Conservation (phyloP, 2,329 filamentous ascomycete species). For the Diaporthe eres region DNA sequence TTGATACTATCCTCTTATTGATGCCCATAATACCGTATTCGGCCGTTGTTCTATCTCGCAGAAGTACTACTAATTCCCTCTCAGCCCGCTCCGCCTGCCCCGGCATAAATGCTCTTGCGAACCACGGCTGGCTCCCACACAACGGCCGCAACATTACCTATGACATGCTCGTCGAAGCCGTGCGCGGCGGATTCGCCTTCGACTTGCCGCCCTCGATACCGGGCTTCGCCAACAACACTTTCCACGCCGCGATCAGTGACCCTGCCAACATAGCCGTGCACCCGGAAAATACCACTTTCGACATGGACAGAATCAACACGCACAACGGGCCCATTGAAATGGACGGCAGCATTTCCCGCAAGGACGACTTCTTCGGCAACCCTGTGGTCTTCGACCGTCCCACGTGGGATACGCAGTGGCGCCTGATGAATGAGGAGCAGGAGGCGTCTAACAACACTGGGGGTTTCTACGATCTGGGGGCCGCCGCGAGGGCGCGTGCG, state of each 20-base stretch:
- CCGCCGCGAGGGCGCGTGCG: slow-evolving; percentile 26
- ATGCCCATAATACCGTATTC: too few species aligned
- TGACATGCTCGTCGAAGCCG: slow-evolving; percentile 19
- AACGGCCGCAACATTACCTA: slow-evolving; percentile 32
- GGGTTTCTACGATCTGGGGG: slow-evolving; percentile 1
- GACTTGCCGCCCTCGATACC: background rate
- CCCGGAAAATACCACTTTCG: background rate
- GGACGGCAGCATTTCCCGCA: slow-evolving; percentile 30
- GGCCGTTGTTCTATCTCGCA: background rate
- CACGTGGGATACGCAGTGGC: slow-evolving; percentile 28
- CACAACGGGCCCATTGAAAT: slow-evolving; percentile 30
- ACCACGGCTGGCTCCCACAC: slow-evolving; percentile 32
- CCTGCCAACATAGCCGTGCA: slow-evolving; percentile 20
- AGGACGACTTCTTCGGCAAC: slow-evolving; percentile 33
- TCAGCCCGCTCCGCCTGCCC: slow-evolving; percentile 34
- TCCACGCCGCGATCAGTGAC: slow-evolving; percentile 22
- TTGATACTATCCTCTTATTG: background rate
- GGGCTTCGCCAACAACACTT: background rate
- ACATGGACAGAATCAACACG: slow-evolving; percentile 22
- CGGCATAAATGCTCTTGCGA: slow-evolving; percentile 29
- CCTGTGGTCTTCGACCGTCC: background rate
- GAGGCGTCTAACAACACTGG: background rate
- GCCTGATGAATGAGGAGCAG: slow-evolving; percentile 28
- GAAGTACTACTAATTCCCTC: background rate
- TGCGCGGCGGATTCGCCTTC: slow-evolving; percentile 21